phyloP scores from a whole-genome alignment of 2,329 filamentous ascomycete species.

The Coleophoma eucalyptorum region DNA sequence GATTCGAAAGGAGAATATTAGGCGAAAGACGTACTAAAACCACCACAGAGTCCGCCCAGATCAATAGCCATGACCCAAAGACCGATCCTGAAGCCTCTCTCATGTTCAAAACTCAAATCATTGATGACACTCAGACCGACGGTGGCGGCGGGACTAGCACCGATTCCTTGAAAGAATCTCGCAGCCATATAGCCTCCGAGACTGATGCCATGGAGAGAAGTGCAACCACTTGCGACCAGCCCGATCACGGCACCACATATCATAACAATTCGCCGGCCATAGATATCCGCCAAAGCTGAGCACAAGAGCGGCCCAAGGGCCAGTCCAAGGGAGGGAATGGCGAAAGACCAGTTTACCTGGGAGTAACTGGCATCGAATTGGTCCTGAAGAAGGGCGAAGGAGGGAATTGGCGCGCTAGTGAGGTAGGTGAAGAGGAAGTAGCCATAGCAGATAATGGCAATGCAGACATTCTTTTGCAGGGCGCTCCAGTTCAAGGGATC shows the following conservation, averaged over 20 bases:
- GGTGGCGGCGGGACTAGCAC: slow-evolving; percentile 48
- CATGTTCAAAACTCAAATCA: slow-evolving; percentile 53
- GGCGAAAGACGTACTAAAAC: slow-evolving; percentile 31
- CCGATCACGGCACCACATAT: slow-evolving; percentile 34
- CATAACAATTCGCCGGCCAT: slow-evolving; percentile 47
- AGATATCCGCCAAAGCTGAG: slow-evolving; percentile 45
- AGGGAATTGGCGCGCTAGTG: slow-evolving; percentile 52
- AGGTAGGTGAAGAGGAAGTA: slow-evolving; percentile 57
- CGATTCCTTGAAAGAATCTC: slow-evolving; percentile 54
- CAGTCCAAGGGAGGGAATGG: slow-evolving; percentile 44
- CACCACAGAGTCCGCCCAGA: slow-evolving; percentile 44
- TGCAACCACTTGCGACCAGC: slow-evolving; percentile 30
- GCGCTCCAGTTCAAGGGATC: slow-evolving; percentile 52
- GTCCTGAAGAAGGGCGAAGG: slow-evolving; percentile 44
- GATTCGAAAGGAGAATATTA: background rate
- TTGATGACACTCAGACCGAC: slow-evolving; percentile 51
- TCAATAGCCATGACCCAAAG: slow-evolving; percentile 55
- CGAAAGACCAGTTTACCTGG: slow-evolving; percentile 48
- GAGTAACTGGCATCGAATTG: slow-evolving; percentile 40
- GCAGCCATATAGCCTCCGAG: slow-evolving; percentile 53
- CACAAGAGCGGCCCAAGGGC: slow-evolving; percentile 46
- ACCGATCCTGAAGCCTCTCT: slow-evolving; percentile 50
- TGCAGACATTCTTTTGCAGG: slow-evolving; percentile 41
- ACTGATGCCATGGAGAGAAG: slow-evolving; percentile 26
- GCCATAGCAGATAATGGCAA: slow-evolving; percentile 41